A percentile compares a stretch with the other conserved stretches of the same genome.
Conservation (phyloP, 768 basidiomycete species). For the Infundibulicybe gibba region DNA sequence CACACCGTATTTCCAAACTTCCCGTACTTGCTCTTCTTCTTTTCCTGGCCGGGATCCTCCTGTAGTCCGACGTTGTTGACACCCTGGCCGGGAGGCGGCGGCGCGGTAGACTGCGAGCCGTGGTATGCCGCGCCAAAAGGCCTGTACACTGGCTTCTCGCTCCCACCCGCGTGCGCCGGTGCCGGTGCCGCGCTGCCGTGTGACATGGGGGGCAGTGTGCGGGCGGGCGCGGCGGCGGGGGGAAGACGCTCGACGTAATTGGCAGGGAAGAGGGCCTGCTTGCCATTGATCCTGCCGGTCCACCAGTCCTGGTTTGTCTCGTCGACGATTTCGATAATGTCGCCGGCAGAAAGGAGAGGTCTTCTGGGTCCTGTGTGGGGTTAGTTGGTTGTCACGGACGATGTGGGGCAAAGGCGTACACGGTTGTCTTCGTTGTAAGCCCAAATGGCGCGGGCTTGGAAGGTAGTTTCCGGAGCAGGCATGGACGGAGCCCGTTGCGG, state of each 20-base stretch:
- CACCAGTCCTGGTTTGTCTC: slow-evolving; percentile 90
- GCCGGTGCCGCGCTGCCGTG: slow-evolving; percentile 19
- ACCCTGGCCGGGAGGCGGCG: slow-evolving; percentile 31
- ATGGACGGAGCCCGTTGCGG: slow-evolving; percentile 1
- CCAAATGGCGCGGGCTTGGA: slow-evolving; percentile 59
- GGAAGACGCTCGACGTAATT: slow-evolving; percentile 62
- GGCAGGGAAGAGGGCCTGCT: slow-evolving; percentile 75
- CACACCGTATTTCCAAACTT: slow-evolving; percentile 55
- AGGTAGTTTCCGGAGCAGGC: slow-evolving; percentile 13
- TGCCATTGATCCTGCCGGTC: slow-evolving; percentile 63
- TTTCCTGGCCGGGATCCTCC: slow-evolving; percentile 30
- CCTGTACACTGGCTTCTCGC: slow-evolving; percentile 29
- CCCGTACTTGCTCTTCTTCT: slow-evolving; percentile 60
- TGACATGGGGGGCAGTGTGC: slow-evolving; percentile 10
- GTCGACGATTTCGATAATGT: slow-evolving; percentile 72
- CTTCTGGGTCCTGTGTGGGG: slow-evolving; percentile 60
- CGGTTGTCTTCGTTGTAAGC: slow-evolving; percentile 58
- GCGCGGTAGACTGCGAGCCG: slow-evolving; percentile 24
- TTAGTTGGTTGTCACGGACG: slow-evolving; percentile 4
- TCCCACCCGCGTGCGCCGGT: slow-evolving; percentile 14
- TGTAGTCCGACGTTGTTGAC: slow-evolving; percentile 43
- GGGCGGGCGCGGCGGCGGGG: slow-evolving; percentile 8
- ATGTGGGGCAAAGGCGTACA: slow-evolving; percentile 23
- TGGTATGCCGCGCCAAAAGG: slow-evolving; percentile 43
- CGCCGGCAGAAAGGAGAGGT: slow-evolving; percentile 75